Evolutionary conservation across 306 rosid species (phyloP), one percentile per base, ranked within the genome.

Genomic region (Vigna mungo): DNA sequence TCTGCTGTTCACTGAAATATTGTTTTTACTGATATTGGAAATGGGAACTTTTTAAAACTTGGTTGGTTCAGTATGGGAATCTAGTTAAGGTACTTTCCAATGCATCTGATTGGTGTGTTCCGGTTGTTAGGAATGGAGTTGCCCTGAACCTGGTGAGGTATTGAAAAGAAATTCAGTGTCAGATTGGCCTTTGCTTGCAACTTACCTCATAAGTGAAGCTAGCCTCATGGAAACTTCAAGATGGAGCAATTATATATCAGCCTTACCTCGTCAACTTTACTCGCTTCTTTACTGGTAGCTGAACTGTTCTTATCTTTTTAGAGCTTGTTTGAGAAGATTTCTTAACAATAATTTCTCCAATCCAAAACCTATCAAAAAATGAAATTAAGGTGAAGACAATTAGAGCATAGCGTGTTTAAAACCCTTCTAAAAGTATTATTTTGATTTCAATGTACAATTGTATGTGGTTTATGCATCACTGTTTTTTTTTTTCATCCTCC

Each of bases 121-220:
- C 55, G 65, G 65, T 75, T 81, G 62, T 44, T 65, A 94, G 97
- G 96, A 87, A 72, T 95, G 98, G 98, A 89, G 86, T 81, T 74
- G 82, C 47, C 77, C 51, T 0, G 96, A 94, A 79, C 92, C 95
- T 69, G 96, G 97, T 47, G 74, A 89, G 72, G 85, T 95, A 66
- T 58, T 89, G 86, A 92, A 90, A 77, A 79, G 75, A 83, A 88
- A 92, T 61, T 83, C 87, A 9, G 96, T 95, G 32, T 96, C 98
- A 61, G 98, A 95, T 80, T 92, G 98, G 98, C 98, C 98, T 70
- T 79, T 95, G 14, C 75, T 94, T 70, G 98, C 98, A 59, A 94
- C 95, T 64, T 90, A 90, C 81, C 90, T 94, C 84, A 94, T 94
- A 14, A 92, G 98, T 71, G 96, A 94, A 89, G 98, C 98, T 60